Percentiles rank a stretch among this genome's conserved stretches.
Evolutionary conservation across 2,329 filamentous ascomycete species (phyloP).

Genomic region (Pseudocercospora musae): DNA sequence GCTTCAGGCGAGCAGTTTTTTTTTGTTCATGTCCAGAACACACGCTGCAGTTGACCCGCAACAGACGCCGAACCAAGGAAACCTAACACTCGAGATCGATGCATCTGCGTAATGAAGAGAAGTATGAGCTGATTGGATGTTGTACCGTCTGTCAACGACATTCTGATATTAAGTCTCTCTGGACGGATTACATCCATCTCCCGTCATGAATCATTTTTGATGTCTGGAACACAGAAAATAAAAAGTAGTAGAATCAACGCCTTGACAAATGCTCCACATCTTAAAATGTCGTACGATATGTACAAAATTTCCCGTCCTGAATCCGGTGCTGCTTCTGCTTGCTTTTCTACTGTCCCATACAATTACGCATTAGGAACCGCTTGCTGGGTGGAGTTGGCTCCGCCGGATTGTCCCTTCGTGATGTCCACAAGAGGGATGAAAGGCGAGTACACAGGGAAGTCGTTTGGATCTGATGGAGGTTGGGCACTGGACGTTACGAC

Average conservation of each 20-base stretch:
- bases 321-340: neutral
- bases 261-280: neutral
- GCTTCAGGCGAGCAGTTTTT: neutral
- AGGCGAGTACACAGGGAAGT: conserved; percentile 37
- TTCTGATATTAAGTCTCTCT: neutral
- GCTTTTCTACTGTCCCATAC: neutral
- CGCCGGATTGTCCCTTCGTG: conserved; percentile 22
- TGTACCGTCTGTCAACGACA: neutral
- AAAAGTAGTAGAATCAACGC: neutral
- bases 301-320: neutral
- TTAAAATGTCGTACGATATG: neutral
- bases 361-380: neutral
- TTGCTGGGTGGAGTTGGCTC: conserved; percentile 15
- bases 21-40: neutral
- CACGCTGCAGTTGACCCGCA: neutral
- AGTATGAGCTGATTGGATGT: neutral
- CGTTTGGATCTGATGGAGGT: conserved; percentile 28
- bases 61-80: neutral
- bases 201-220: neutral
- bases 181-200: neutral
- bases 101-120: neutral
- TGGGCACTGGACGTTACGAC: conserved; percentile 40
- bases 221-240: neutral
- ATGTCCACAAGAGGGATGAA: conserved; percentile 26
- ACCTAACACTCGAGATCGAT: neutral